Base-by-base conservation (phyloP, 202 grass and related monocot genomes). In the Elaeis oleifera region DNA sequence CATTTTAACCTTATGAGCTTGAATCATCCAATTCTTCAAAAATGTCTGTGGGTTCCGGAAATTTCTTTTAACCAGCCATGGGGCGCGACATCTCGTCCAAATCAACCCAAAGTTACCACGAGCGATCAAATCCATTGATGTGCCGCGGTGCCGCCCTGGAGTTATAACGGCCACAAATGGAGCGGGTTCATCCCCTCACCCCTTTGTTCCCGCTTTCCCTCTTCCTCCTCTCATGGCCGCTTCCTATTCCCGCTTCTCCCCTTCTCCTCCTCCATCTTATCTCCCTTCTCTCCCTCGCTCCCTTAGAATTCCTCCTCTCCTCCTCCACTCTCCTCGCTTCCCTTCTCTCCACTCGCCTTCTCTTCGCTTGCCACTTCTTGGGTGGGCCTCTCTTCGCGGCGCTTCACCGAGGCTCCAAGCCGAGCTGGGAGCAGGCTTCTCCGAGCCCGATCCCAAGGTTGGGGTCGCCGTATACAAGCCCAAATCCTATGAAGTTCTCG, bases 391-490 rank as follows among this genome's bases (percentile, higher is more conserved):
- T 27, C 14, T 56, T 53, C 68, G 25, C 16, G 27, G 53, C 49
- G 73, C 26, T 26, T 9, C 28, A 16, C 65, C 62, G 14, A 54
- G 28, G 19, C 9, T 18, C 14, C 59, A 39, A 11, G 59, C 70
- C 26, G 53, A 56, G 18, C 16, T 56, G 8, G 44, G 19, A 71
- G 16, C 21, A 56, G 31, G 69, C 68, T n/a, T 67, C 31, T n/a
- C 53, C n/a, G 60, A 53, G 68, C 49, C 54, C 24, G 49, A 59
- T 51, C 60, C 86, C 23, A 77, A 50, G 68, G 70, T 74, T 23
- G 92, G 92, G 39, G 87, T 97, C 6, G 21, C 84, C 18, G 81
- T 91, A 3, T 97, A 97, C 79, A 97, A 80, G 71, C 92, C 87
- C 13, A 74, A 74, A 1, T 91, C 92, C 18, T 97, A 97, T 76